A percentile compares a stretch with the other conserved stretches of the same genome.
phyloP scores from a whole-genome alignment of 768 basidiomycete species.

The Mycena amicta region DNA sequence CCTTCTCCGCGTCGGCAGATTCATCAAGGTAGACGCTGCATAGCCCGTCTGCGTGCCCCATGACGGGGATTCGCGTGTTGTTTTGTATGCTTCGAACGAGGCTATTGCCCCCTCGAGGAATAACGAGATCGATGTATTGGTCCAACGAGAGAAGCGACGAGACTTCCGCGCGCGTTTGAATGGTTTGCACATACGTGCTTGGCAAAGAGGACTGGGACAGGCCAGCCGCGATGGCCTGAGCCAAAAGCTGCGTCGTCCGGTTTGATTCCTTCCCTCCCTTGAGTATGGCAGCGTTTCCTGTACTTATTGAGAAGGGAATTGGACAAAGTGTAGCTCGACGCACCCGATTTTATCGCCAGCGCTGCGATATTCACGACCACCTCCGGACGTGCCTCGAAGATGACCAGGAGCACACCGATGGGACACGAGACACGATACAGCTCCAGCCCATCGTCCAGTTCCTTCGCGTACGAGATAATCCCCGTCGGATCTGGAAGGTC shows the following conservation, averaged over 20 bases:
- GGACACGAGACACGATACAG: constrained; percentile 95
- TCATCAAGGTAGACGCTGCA: constrained; percentile 91
- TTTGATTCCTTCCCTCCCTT: constrained; percentile 98
- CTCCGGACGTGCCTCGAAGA: constrained; percentile 97
- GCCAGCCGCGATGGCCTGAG: constrained; percentile 78
- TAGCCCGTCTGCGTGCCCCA: constrained; percentile 98
- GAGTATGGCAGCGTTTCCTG: constrained; percentile 95
- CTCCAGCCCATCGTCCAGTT: constrained; percentile 84
- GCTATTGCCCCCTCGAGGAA: constrained; percentile 91
- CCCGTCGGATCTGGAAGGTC: constrained; percentile 86
- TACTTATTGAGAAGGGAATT: neutral
- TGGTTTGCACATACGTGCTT: constrained; percentile 82
- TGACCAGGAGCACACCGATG: constrained; percentile 93
- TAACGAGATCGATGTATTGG: constrained; percentile 93
- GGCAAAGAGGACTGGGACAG: constrained; percentile 75
- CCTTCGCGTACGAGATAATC: constrained; percentile 82
- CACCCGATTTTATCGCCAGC: constrained; percentile 95
- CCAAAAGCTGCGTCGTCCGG: constrained; percentile 74
- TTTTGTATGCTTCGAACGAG: constrained; percentile 90
- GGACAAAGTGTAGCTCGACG: constrained; percentile 22
- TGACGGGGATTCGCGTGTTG: constrained; percentile 90
- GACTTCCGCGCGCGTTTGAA: constrained; percentile 91
- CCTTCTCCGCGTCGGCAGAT: constrained; percentile 76
- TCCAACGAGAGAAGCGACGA: constrained; percentile 85
- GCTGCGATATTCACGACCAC: constrained; percentile 97